Evolutionary conservation across 2,329 filamentous ascomycete genomes (phyloP), one percentile per base, ranked within the genome.

Genomic region (Diaporthe citri): DNA sequence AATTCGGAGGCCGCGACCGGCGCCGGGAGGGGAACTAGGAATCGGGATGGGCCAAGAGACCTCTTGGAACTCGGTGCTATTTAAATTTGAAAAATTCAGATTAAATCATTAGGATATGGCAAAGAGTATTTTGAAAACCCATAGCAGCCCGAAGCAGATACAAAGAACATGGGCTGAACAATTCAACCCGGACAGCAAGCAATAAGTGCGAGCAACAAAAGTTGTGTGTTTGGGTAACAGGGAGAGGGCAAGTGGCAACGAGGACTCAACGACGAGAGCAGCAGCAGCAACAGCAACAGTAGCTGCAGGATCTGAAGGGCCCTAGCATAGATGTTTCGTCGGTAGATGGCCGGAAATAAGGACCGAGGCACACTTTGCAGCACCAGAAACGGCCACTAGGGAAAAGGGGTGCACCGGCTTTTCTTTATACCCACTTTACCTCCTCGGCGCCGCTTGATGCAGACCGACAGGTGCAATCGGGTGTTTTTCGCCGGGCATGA

Each of bases 271-370:
- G 31, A 67, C 15, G 60, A 22, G 41, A n/a, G 31, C 25, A 48
- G 20, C 3, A 31, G 31, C 31, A 31, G 31, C 31, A 31, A 4
- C 43, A 48, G 59, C 28, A 57, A 4, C 31, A 48, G 60, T 39
- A 67, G 62, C 62, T 51, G 43, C 62, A 52, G 62, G 62, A 67
- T 67, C 43, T 31, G 55, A 59, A 51, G 17, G 22, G 41, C 52
- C 69, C 56, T 39, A 60, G 31, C 41, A 60, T 15, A 39, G 34
- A 22, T 41, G 51, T 46, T 22, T 56, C 67, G 31, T 34, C 67
- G 31, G 70, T 55, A 64, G 70, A 34, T 52, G 22, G 34, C 70
- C 57, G 70, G 70, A 15, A 55, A 72, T 64, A 72, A 72, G 56
- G n/a, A 62, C 12, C 6, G 17, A 60, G 46, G 46, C 57, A 64